A percentile compares a stretch with the other conserved stretches of the same genome.
Conservation (phyloP, 495 filamentous ascomycete species). For the Penicillium psychrofluorescens region DNA sequence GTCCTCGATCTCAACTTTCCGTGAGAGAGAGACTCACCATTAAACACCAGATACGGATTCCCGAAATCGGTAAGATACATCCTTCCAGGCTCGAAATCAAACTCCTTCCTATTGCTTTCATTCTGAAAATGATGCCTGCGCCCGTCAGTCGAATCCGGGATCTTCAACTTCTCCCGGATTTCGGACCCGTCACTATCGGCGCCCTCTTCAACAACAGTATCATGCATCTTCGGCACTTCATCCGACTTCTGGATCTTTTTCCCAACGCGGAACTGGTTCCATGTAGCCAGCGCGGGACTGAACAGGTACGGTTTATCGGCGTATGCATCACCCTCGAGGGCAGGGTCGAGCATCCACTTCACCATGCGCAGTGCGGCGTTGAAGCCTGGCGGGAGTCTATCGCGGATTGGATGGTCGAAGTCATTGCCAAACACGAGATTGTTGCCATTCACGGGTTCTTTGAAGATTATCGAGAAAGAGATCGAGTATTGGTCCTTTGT, state of each 20-base stretch:
- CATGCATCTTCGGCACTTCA: constrained; percentile 16
- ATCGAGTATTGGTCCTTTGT: constrained; percentile 75
- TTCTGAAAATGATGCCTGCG: constrained; percentile 60
- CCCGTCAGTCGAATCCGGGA: constrained; percentile 45
- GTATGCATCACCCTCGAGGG: constrained; percentile 79
- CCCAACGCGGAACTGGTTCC: constrained; percentile 66
- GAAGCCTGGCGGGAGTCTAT: constrained; percentile 82
- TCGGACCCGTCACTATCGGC: constrained; percentile 53
- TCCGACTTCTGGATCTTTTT: constrained; percentile 24
- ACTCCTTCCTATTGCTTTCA: constrained; percentile 37
- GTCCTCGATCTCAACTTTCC: no score
- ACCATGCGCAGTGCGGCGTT: constrained; percentile 71
- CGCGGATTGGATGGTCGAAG: constrained; percentile 80
- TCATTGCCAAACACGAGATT: constrained; percentile 89
- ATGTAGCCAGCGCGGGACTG: constrained; percentile 63
- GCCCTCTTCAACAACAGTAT: constrained; percentile 59
- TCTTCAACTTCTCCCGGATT: constrained; percentile 35
- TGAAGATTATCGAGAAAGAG: constrained; percentile 65
- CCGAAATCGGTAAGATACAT: constrained; percentile 78
- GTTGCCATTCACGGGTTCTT: constrained; percentile 54
- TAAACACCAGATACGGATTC: constrained; percentile 87
- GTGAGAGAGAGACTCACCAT: constrained; percentile 33
- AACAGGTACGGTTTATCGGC: constrained; percentile 80
- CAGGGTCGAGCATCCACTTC: constrained; percentile 81
- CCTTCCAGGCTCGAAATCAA: constrained; percentile 51